A percentile compares a stretch with the other conserved stretches of the same genome.
These are phyloP conservation scores for Entomortierella beljakovae DNA, from an alignment of 192 early-diverging fungal species.

Conservation along the genomic window DNA sequence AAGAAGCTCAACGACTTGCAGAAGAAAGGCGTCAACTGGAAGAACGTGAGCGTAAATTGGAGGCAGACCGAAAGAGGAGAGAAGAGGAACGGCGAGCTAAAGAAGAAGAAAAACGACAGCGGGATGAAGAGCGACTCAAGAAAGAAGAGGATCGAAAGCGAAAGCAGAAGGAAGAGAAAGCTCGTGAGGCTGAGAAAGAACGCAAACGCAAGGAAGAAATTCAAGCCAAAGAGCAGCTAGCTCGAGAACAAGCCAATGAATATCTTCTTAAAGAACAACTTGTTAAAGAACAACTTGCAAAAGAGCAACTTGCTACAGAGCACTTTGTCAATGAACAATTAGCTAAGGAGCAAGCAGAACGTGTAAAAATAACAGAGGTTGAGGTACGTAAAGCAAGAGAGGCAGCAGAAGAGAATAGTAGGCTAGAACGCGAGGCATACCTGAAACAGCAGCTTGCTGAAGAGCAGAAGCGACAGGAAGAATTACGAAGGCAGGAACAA, in stretches of 20 bases:
- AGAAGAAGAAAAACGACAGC: constrained; percentile 64
- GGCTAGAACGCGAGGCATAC: constrained; percentile 31
- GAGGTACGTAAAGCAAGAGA: constrained; percentile 2
- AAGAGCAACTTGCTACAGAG: no score
- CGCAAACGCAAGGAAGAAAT: constrained; percentile 58
- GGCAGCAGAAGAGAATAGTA: constrained; percentile 22
- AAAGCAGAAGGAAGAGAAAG: constrained; percentile 64
- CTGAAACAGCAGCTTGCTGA: constrained; percentile 39
- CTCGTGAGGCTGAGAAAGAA: constrained; percentile 62
- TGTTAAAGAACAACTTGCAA: constrained; percentile 17
- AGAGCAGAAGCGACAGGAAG: constrained; percentile 40
- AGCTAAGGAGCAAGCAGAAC: constrained; percentile 1
- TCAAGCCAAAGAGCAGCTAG: constrained; percentile 44
- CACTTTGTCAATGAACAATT: no score
- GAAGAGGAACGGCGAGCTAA: constrained; percentile 71
- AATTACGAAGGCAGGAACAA: constrained; percentile 39
- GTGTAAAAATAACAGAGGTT: constrained; percentile 17
- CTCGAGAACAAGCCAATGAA: constrained; percentile 4
- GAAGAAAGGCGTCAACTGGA: constrained; percentile 54
- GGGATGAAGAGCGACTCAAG: constrained; percentile 61
- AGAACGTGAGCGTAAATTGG: constrained; percentile 62
- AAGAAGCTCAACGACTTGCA: constrained; percentile 67
- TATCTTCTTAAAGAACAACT: no score
- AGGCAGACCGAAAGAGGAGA: constrained; percentile 71
- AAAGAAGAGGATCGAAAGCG: constrained; percentile 64